Base-by-base conservation (phyloP, 2,329 filamentous ascomycete genomes). In the Penicillium sp. region DNA sequence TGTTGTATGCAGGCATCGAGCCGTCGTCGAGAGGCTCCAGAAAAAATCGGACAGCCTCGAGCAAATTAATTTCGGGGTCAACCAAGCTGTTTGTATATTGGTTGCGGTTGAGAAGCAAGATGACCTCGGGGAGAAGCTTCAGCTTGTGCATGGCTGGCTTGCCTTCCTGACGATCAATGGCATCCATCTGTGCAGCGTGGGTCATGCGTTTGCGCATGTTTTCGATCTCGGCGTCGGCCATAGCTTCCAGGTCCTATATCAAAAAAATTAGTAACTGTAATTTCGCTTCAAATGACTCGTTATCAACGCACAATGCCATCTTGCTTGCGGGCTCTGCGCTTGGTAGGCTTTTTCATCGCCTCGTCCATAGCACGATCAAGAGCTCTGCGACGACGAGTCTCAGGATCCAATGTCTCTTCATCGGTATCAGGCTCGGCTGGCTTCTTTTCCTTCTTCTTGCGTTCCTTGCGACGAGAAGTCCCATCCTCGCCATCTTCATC, bases 11-110 rank as follows among this genome's bases (percentile, higher is more conserved):
- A 0, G 94, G 94, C 46, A 99, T 83, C 56, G 91, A 93, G 53
- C 93, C 94, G 70, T 97, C 93, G 66, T 93, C 92, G 42, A 97
- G 83, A 1, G 94, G 94, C 72, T 99, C 94, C 19, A 99, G 84
- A 82, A 97, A 97, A 82, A 96, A 97, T 70, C 93, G 92, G 68
- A 99, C 91, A 13, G 92, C 90, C 75, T 96, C 91, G 34, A 99
- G 80, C 59, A 99, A 89, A 77, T 97, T 97, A 69, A 89, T 95
- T 69, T 99, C 94, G 0, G 93, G 93, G 63, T 97, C 93, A 36
- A 97, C 86, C 46, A 97, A 87, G 26, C 90, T 89, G 63, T 91
- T 90, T 24, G 93, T 85, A 50, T 90, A 78, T 49, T 77, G 91
- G 74, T 93, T 96, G 67, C 92, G 90, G 73, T 95, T 97, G 56